These are phyloP conservation scores for Vanrija sp. DNA, from an alignment of 1,284 basidiomycete species.

Conservation along the genomic window DNA sequence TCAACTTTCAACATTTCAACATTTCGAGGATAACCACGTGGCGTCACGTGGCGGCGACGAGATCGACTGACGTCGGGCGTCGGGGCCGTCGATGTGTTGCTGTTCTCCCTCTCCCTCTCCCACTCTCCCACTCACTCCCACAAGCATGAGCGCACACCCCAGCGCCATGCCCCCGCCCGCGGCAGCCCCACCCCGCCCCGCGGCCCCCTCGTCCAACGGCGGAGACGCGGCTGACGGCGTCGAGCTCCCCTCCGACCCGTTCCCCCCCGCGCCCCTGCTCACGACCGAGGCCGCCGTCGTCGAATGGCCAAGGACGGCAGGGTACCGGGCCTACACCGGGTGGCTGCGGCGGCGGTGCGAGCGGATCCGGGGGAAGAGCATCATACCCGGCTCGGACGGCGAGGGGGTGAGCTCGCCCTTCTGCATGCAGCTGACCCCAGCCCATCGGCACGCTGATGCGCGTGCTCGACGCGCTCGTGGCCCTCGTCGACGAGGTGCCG, in stretches of 20 bases:
- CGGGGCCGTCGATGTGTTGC: background rate
- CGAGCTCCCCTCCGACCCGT: conserved; percentile 23
- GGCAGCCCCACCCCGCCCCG: too few relatives aligned
- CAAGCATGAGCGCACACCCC: background rate
- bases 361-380: conserved; percentile 61
- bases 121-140: background rate
- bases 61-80: too few relatives aligned
- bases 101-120: background rate
- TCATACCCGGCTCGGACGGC: conserved; percentile 23
- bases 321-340: conserved; percentile 65
- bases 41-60: background rate
- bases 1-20: conserved; percentile 8
- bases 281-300: conserved; percentile 63
- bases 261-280: conserved; percentile 24
- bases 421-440: conserved; percentile 41
- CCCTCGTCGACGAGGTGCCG: conserved; percentile 79
- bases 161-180: conserved; percentile 1
- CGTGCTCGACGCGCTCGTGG: conserved; percentile 66
- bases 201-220: too few relatives aligned
- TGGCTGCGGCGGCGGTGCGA: conserved; percentile 71
- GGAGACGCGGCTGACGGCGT: background rate
- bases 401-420: conserved; percentile 1
- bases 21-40: conserved; percentile 7
- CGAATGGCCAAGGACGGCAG: conserved; percentile 63
- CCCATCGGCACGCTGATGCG: conserved; percentile 53